Percentiles rank a stretch among this genome's conserved stretches.
Conservation (phyloP, 768 basidiomycete genomes). For the Lactifluus subvellereus region DNA sequence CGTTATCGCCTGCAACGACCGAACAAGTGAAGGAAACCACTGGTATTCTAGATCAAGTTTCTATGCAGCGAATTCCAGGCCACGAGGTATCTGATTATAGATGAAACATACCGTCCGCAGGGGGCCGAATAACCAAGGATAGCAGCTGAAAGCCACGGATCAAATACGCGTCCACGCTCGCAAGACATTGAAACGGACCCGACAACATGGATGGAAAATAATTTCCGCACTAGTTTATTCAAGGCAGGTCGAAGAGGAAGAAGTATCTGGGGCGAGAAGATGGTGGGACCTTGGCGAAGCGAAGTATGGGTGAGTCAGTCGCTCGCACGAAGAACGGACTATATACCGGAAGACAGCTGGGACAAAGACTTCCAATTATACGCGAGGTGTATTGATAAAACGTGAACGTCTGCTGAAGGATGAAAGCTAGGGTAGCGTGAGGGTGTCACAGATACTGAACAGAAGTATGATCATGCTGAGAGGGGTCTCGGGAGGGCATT, state of each 20-base stretch:
- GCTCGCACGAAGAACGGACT: constrained; percentile 50
- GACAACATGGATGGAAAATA: constrained; percentile 16
- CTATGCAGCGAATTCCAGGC: constrained; percentile 8
- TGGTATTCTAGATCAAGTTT: constrained; percentile 20
- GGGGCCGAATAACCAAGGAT: constrained; percentile 71
- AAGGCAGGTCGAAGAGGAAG: constrained; percentile 18
- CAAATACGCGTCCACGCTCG: constrained; percentile 3
- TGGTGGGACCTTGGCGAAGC: constrained; percentile 12
- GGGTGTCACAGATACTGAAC: constrained; percentile 36
- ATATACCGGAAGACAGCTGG: constrained; percentile 3
- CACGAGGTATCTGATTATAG: constrained; percentile 1
- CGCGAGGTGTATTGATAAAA: constrained; percentile 37
- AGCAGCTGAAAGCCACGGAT: constrained; percentile 43
- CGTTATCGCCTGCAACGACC: constrained; percentile 16
- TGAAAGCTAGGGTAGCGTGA: constrained; percentile 17
- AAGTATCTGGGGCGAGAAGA: constrained; percentile 14
- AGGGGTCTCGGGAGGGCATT: background rate
- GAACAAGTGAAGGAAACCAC: constrained; percentile 20
- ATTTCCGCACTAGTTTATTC: constrained; percentile 12
- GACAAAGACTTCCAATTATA: constrained; percentile 35
- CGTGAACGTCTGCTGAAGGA: constrained; percentile 29
- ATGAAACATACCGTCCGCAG: constrained; percentile 49
- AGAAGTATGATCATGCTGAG: constrained; percentile 35
- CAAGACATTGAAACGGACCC: constrained; percentile 12
- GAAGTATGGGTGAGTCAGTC: constrained; percentile 1